These are phyloP conservation scores for Globisporangium nodosum DNA, from an alignment of 352 stramenopile species.

Conservation along the genomic window DNA sequence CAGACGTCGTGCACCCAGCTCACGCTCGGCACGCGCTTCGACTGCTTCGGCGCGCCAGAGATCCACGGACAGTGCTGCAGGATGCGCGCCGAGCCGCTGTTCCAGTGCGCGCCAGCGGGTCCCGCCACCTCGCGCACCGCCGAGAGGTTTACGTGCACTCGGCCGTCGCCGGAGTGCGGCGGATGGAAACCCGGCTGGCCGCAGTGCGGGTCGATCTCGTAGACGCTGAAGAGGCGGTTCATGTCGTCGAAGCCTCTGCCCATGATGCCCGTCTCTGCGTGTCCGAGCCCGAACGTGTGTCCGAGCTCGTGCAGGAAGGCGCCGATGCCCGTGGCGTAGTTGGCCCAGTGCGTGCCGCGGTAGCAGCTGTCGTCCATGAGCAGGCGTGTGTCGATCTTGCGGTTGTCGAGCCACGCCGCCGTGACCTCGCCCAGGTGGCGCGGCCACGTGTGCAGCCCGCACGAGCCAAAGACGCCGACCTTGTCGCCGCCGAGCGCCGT, in stretches of 20 bases:
- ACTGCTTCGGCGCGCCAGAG: conserved; percentile 24
- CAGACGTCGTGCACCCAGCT: conserved; percentile 39
- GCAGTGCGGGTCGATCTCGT: conserved; percentile 25
- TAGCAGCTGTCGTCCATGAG: conserved; percentile 63
- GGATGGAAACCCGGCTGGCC: conserved; percentile 21
- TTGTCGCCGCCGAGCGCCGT: conserved; percentile 48
- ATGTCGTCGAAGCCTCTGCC: conserved; percentile 68
- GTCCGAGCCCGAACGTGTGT: conserved; percentile 55
- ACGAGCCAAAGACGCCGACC: conserved; percentile 64
- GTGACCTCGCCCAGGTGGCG: conserved; percentile 39
- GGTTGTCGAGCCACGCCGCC: conserved; percentile 49
- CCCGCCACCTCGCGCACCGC: conserved; percentile 25
- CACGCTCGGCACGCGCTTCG: conserved; percentile 26
- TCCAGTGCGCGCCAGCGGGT: conserved; percentile 43
- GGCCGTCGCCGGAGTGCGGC: conserved; percentile 14
- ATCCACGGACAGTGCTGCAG: conserved; percentile 54
- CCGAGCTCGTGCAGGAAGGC: conserved; percentile 64
- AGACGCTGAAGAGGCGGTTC: conserved; percentile 52
- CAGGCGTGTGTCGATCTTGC: conserved; percentile 31
- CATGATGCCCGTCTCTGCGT: conserved; percentile 58
- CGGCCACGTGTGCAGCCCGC: conserved; percentile 61
- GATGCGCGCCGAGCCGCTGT: conserved; percentile 43
- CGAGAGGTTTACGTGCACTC: conserved; percentile 29
- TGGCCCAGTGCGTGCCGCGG: conserved; percentile 53
- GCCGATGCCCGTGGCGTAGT: conserved; percentile 58